Evolutionary conservation across 108 stramenopile genomes (phyloP).

Genomic region (Cyclotella atomus): DNA sequence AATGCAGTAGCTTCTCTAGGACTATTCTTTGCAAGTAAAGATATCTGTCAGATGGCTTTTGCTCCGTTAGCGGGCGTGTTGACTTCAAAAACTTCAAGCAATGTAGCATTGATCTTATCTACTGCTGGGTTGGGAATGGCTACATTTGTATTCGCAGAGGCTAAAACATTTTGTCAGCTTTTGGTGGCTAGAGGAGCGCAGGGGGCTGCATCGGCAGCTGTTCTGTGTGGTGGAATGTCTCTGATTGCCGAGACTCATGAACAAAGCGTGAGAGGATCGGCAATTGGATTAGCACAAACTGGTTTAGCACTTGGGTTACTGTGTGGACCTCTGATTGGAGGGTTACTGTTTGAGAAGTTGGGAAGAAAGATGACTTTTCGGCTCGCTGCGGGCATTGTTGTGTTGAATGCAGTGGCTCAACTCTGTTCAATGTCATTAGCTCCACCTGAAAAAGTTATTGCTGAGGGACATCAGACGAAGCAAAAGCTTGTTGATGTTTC

Average conservation of each 20-base stretch:
- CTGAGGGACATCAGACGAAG: background rate
- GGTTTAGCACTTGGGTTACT: constrained; percentile 28
- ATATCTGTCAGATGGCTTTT: constrained; percentile 38
- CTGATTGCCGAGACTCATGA: constrained; percentile 37
- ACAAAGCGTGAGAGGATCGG: constrained; percentile 14
- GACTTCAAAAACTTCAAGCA: constrained; percentile 24
- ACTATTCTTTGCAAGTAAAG: constrained; percentile 40
- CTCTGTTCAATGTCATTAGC: constrained; percentile 28
- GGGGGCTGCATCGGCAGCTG: constrained; percentile 41
- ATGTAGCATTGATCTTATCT: constrained; percentile 16
- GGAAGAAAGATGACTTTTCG: constrained; percentile 38
- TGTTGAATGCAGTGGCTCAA: constrained; percentile 28
- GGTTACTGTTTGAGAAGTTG: constrained; percentile 29
- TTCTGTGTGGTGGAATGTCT: constrained; percentile 36
- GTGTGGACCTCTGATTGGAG: constrained; percentile 36
- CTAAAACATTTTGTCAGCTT: constrained; percentile 26
- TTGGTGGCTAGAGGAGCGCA: constrained; percentile 30
- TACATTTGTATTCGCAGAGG: constrained; percentile 39
- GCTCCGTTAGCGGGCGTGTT: constrained; percentile 34
- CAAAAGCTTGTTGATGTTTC: background rate
- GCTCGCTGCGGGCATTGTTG: constrained; percentile 26
- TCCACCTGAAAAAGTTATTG: constrained; percentile 19
- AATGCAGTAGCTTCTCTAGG: constrained; percentile 30
- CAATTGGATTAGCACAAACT: constrained; percentile 34
- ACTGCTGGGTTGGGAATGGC: constrained; percentile 28